Base-by-base conservation (phyloP, 2,329 filamentous ascomycete genomes). In the Ceratocystis lukuohia region DNA sequence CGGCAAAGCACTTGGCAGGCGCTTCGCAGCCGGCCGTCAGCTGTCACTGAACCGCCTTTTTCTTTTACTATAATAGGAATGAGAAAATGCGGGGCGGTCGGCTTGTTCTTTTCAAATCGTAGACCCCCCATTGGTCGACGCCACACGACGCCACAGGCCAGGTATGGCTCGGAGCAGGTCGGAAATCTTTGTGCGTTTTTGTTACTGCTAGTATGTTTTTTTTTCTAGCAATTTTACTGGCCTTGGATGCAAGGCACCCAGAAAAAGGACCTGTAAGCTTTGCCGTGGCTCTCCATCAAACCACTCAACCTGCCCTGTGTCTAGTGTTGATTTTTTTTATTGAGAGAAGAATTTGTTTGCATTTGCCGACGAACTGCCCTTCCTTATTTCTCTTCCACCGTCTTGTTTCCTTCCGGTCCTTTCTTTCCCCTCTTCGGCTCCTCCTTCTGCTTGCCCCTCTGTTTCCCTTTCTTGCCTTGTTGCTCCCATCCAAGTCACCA, bases 221-320 rank as follows among this genome's bases (percentile, higher is more conserved):
- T 64, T 66, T 66, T 59, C 45, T 41, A 41, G 10, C 37, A 30
- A 65, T 37, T 45, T 68, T 68, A 41, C 64, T 66, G 48, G 75
- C 74, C 73, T 78, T 69, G 74, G 72, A 74, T 72, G 71, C 76
- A 73, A 79, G 77, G 77, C 77, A 73, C 72, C 74, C 17, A 69
- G 65, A 70, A 76, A 77, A 74, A 73, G 74, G 73, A 74, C 73
- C 75, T 65, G 71, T 77, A 78, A 79, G 77, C 76, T 77, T 77
- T 73, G 74, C 76, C 66, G 65, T 68, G 67, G 65, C 66, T 57
- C 66, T 78, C 77, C 76, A 79, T 80, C 79, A 82, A 82, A 82
- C 79, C 78, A 79, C 80, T 81, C 80, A 82, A 37, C 33, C 76
- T 66, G 48, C 50, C 48, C 59, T 50, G 53, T 65, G 50, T 53